Evolutionary conservation across 352 stramenopile species (phyloP), one percentile per base, ranked within the genome.

Genomic region (Phytophthora boehmeriae): DNA sequence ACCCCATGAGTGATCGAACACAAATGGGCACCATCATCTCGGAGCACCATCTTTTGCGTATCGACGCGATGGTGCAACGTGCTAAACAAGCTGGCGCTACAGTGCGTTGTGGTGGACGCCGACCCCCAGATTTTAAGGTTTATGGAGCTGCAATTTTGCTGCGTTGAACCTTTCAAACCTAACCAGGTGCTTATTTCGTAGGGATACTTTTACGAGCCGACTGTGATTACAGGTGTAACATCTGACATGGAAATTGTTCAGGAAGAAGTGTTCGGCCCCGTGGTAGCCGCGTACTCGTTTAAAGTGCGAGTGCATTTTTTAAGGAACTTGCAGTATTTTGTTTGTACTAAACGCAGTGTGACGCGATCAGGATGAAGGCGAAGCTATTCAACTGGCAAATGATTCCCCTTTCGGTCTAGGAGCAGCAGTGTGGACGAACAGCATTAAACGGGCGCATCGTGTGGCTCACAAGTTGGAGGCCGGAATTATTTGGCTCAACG

Each of bases 121-220:
- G 73, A 19, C 63, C 80, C 11, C n/a, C 62, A 17, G 57, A 72
- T n/a, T 63, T 82, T 1, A 59, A 73, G 60, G 68, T 76, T 25
- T 2, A 44, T 49, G 20, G 4, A 25, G 11, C 9, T 25, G 16
- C n/a, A 23, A 5, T 25, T 32, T 50, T 30, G 16, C 19, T 49
- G 34, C 14, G 10, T 39, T 14, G 11, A 32, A 2, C 34, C 28
- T 16, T 49, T 6, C 10, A 42, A 43, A 60, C 44, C 36, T 5
- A 52, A 16, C 17, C n/a, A 51, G 27, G 22, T 27, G 38, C 16
- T 30, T 59, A 13, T 4, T 56, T 42, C 25, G 6, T 16, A 79
- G 68, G 78, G 87, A 41, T 92, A 96, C 48, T 99, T 97, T 65
- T 98, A 96, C 75, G 63, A 87, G 54, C 93, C 96, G 3, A 98